Conservation (phyloP, 768 basidiomycete species). For the Mycena vitilis region DNA sequence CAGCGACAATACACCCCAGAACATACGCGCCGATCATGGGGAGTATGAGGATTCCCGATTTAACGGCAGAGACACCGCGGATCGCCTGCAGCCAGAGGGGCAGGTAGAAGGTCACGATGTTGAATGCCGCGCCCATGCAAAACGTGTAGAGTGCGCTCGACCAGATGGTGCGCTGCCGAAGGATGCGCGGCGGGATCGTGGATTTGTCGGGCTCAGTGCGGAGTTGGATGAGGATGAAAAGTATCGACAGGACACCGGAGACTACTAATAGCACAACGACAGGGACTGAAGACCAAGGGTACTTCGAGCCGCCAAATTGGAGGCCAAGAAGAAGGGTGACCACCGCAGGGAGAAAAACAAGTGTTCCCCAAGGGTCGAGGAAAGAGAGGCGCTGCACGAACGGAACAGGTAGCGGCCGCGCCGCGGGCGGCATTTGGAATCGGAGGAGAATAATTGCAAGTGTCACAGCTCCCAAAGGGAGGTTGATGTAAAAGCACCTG, state of each 20-base stretch:
- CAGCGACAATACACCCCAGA: background rate
- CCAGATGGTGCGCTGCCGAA: background rate
- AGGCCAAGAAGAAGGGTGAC: constrained; percentile 46
- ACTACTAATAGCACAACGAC: constrained; percentile 17
- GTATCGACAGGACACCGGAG: constrained; percentile 24
- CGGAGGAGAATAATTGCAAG: background rate
- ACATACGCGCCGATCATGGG: constrained; percentile 5
- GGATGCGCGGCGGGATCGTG: constrained; percentile 2
- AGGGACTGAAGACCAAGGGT: constrained; percentile 50
- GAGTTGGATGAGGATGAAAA: constrained; percentile 29
- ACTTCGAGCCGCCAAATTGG: constrained; percentile 56
- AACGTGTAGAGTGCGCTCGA: background rate
- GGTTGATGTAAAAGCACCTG: background rate
- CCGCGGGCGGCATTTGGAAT: background rate
- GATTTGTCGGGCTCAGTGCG: background rate
- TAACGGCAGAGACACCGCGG: constrained; percentile 3
- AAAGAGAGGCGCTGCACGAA: background rate
- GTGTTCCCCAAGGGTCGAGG: constrained; percentile 31
- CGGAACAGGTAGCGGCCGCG: background rate
- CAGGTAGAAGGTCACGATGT: constrained; percentile 4
- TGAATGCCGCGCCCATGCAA: constrained; percentile 7
- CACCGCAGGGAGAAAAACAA: constrained; percentile 29
- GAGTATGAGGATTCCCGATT: constrained; percentile 1
- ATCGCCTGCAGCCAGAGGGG: constrained; percentile 5
- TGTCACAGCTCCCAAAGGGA: background rate